phyloP scores from a whole-genome alignment of 176 grass and related monocot species.

The Lolium multiflorum region DNA sequence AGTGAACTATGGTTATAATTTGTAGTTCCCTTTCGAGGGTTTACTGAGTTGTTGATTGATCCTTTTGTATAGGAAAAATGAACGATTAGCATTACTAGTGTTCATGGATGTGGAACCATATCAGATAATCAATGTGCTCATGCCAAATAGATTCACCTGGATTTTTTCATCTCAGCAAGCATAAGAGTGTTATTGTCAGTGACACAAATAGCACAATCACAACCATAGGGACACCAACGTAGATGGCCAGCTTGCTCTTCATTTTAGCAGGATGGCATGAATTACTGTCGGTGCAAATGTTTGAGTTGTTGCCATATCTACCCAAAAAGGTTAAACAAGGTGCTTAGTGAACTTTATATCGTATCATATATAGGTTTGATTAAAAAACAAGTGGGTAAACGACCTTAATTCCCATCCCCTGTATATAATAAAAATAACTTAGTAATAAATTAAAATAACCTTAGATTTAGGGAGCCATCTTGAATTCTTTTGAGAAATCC shows the following conservation, averaged over 20 bases:
- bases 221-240: constrained; percentile 41
- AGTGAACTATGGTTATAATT: neutral
- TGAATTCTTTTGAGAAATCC: constrained; percentile 48
- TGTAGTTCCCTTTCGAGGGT: neutral
- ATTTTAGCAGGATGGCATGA: constrained; percentile 39
- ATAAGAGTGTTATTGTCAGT: constrained; percentile 25
- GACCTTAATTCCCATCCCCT: no score
- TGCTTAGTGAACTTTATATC: neutral
- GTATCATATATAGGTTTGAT: neutral
- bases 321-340: neutral
- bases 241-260: constrained; percentile 45
- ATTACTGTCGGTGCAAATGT: constrained; percentile 45
- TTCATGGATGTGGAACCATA: neutral
- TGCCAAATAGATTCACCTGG: neutral
- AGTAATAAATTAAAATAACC: constrained; percentile 22
- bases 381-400: no score
- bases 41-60: neutral
- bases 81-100: neutral
- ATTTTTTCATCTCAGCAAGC: constrained; percentile 26
- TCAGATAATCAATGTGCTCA: neutral
- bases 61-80: neutral
- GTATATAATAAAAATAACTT: no score
- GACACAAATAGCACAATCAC: constrained; percentile 27
- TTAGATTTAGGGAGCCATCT: constrained; percentile 51
- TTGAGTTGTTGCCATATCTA: constrained; percentile 56